Percentiles rank a stretch among this genome's conserved stretches.
Evolutionary conservation across 192 early-diverging fungal genomes (phyloP).

Genomic region (Backusella liffmaniae): DNA sequence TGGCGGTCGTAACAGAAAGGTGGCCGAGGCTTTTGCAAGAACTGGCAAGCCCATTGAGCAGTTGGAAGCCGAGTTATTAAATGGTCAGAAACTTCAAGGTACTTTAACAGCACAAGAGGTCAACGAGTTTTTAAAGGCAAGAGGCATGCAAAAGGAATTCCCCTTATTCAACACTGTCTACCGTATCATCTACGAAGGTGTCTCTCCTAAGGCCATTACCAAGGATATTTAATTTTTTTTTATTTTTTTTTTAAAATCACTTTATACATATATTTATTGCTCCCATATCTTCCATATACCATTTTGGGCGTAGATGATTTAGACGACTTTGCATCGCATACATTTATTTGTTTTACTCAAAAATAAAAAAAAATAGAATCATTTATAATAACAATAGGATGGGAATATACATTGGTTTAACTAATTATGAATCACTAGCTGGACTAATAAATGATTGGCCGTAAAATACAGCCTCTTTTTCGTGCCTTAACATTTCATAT

Average conservation of each 20-base stretch:
- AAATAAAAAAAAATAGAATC: neutral
- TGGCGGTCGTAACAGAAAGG: conserved; percentile 90
- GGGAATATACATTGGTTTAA: no score
- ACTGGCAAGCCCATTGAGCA: conserved; percentile 91
- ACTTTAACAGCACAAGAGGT: conserved; percentile 88
- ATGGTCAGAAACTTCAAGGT: conserved; percentile 97
- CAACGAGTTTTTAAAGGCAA: conserved; percentile 69
- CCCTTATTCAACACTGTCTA: conserved; percentile 92
- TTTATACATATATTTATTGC: neutral
- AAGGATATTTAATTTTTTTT: conserved; percentile 45
- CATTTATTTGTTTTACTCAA: neutral
- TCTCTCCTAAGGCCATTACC: conserved; percentile 66
- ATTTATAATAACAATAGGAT: neutral
- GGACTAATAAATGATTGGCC: no score
- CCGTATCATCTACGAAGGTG: conserved; percentile 80
- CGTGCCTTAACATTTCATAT: no score
- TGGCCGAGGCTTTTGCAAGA: conserved; percentile 86
- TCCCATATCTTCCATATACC: no score
- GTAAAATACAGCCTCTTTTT: no score
- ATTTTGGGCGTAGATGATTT: no score
- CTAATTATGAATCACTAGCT: no score
- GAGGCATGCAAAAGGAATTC: conserved; percentile 66
- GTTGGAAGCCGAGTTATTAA: conserved; percentile 87
- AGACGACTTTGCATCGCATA: no score
- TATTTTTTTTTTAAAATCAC: neutral